Conservation (phyloP, 805 yeast genomes). For the Cyberlindnera euphorbiiphila region DNA sequence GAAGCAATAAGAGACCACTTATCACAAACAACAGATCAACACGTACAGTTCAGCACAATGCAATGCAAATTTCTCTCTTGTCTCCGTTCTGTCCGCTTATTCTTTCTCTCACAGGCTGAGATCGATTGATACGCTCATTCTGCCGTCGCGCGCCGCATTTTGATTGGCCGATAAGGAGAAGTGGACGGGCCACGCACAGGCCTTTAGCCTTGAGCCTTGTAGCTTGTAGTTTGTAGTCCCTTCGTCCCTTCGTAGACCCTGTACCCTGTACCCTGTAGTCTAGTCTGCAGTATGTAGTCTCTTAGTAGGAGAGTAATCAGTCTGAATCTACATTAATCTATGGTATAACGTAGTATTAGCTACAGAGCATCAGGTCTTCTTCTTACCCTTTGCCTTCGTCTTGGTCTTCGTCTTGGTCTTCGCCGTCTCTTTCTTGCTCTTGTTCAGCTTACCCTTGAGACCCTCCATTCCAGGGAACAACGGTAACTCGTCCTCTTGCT, state of each 20-base stretch:
- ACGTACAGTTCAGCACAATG: too few species aligned
- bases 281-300: too few species aligned
- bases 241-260: not conserved
- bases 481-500: slow-evolving; percentile 16
- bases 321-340: too few species aligned
- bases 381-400: slow-evolving; percentile 10
- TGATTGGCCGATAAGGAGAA: slow-evolving; percentile 3
- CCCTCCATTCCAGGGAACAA: slow-evolving; percentile 29
- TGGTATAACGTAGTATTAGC: slow-evolving; percentile 1
- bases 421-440: slow-evolving; percentile 19
- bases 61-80: too few species aligned
- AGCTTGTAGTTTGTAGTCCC: too few species aligned
- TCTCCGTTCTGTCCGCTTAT: not conserved
- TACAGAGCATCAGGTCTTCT: slow-evolving; percentile 1
- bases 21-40: not conserved
- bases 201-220: too few species aligned
- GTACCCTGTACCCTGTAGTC: too few species aligned
- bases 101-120: not conserved
- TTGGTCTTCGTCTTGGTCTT: slow-evolving; percentile 1
- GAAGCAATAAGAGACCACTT: too few species aligned
- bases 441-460: slow-evolving; percentile 9
- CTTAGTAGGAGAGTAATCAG: too few species aligned
- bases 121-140: too few species aligned
- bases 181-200: too few species aligned
- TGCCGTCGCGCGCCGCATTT: not conserved